phyloP scores from a whole-genome alignment of 2,329 filamentous ascomycete species.

The Trichophyton mentagrophytes region DNA sequence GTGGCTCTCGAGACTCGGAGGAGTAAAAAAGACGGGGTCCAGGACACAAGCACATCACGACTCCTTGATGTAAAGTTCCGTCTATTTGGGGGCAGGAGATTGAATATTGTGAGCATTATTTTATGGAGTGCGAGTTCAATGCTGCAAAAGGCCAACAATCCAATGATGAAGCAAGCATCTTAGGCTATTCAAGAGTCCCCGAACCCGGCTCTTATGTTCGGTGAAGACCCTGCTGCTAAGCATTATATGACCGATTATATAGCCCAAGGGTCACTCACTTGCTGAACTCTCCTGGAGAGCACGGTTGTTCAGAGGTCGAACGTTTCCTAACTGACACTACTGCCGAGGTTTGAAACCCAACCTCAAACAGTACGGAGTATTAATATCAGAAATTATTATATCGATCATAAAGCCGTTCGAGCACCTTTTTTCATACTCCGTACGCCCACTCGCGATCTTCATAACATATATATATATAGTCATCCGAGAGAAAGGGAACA shows the following conservation, averaged over 20 bases:
- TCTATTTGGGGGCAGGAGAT: neutral
- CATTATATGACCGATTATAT: neutral
- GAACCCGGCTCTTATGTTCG: neutral
- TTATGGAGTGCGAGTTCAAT: no score
- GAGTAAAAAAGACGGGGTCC: no score
- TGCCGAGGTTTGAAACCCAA: neutral
- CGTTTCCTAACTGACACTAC: neutral
- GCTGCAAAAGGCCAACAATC: no score
- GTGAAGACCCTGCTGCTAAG: neutral
- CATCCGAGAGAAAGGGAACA: neutral
- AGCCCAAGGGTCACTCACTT: neutral
- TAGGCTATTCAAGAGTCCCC: neutral
- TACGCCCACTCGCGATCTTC: neutral
- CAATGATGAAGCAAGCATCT: neutral
- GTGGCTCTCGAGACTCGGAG: neutral
- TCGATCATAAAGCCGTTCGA: neutral
- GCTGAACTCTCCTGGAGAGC: neutral
- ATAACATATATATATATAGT: neutral
- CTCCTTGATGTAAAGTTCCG: neutral
- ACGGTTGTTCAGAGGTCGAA: neutral
- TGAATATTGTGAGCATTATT: neutral
- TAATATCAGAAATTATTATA: neutral
- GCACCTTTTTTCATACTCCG: neutral
- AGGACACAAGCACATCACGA: neutral
- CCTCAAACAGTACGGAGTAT: neutral